Base-by-base conservation (phyloP, 83 land plant species). In the Picea abies region DNA sequence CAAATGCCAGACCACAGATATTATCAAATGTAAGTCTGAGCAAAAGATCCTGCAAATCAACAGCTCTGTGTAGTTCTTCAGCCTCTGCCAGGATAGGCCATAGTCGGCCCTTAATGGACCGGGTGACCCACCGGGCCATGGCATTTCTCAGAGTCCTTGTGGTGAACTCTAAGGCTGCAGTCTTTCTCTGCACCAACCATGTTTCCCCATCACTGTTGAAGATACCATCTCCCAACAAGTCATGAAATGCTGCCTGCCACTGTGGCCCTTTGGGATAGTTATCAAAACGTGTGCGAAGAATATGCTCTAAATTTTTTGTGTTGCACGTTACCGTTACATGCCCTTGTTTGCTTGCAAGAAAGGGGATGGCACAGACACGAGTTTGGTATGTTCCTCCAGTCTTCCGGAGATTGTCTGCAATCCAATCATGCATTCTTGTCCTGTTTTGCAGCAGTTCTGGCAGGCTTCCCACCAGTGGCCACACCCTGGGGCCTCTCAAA, bases 11-110 rank as follows among this genome's bases (percentile, higher is more conserved):
- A 1, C 88, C 89, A 79, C 95, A 93, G 12, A 93, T 91, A 76
- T 89, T 91, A 76, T 93, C 96, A 64, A 93, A 93, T 1, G 96
- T 90, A 52, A 93, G 82, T 4, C 96, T 85, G 10, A 93, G 89
- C 15, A 93, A 62, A 58, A 93, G 81, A 70, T 93, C 95, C 75
- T 91, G 93, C 68, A 91, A 77, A 73, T 91, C 93, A 35, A 85
- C 56, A 25, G 22, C 16, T 19, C 63, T 17, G 47, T 44, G 70
- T 3, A 65, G 52, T 17, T 23, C 16, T 32, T 32, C 35, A 32
- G 35, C 35, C 35, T 32, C 35, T 32, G 35, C 35, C 35, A 32
- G 35, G 35, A 92, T 88, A 17, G 66, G 69, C 92, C 90, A 90
- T 5, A 92, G 62, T 15, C 92, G 83, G 14, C 23, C 83, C 84